Evolutionary conservation across 1,284 basidiomycete genomes (phyloP), one percentile per base, ranked within the genome.

Genomic region (Xerocomus nothofagi): DNA sequence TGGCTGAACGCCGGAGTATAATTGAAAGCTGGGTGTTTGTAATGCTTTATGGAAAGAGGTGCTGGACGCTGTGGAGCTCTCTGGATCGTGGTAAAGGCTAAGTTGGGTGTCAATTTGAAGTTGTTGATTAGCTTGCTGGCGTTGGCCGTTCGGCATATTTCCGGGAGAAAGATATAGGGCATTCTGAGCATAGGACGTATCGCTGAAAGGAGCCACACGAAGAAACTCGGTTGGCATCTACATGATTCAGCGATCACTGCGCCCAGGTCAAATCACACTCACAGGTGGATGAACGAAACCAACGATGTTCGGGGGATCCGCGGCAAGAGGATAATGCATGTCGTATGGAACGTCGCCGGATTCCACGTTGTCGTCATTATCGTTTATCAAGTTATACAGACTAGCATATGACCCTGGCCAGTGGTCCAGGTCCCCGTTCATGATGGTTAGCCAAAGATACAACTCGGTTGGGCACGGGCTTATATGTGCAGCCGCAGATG

Each of bases 51-150:
- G 18, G 17, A 54, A 30, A 31, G 65, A 62, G 15, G 37, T 42
- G 20, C 50, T 50, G 6, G 65, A 62, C 0, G 61, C 39, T 3
- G 63, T 52, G 20, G 65, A 64, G 10, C 38, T 47, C 4, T 50
- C 65, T 12, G 51, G 34, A 32, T 58, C 59, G 21, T 44, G 49
- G 34, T 4, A 37, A 24, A 30, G 12, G 27, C 23, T 30, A 37
- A 63, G 26, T 31, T 52, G 50, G 2, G 61, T 63, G 27, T 64
- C 1, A 2, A 63, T 58, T 10, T 51, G 23, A 29, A 67, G 63
- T 20, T 15, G 58, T 15, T 42, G 52, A 23, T 27, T 45, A 21
- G 7, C 12, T 30, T 43, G 58, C 3, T 42, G 56, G 4, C 49
- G 52, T 34, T 51, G 57, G 24, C 27, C 32, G 23, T 15, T 36